phyloP scores from a whole-genome alignment of 2,329 filamentous ascomycete species.

The Lasiodiplodia gonubiensis region DNA sequence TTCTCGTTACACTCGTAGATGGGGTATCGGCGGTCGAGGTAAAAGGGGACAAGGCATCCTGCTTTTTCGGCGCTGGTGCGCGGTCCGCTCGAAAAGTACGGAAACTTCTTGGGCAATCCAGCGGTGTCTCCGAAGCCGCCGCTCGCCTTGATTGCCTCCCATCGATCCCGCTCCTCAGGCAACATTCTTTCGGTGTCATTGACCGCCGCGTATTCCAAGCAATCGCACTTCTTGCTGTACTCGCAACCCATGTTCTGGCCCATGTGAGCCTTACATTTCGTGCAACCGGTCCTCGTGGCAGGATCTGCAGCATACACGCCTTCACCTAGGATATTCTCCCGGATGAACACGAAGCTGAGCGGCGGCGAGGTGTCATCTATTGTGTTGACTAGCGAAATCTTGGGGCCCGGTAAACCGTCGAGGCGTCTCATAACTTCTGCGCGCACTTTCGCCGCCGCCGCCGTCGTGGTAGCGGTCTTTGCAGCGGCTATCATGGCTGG shows the following conservation, averaged over 20 bases:
- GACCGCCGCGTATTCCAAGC: conserved; percentile 67
- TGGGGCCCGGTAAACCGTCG: conserved; percentile 38
- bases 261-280: conserved; percentile 63
- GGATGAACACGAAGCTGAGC: conserved; percentile 71
- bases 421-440: conserved; percentile 45
- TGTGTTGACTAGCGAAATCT: conserved; percentile 68
- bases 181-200: conserved; percentile 41
- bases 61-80: conserved; percentile 31
- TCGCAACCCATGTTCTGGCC: conserved; percentile 64
- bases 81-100: conserved; percentile 59
- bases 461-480: conserved; percentile 34
- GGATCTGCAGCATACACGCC: conserved; percentile 66
- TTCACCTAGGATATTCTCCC: conserved; percentile 62
- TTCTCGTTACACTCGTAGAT: conserved; percentile 82
- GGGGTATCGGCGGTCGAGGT: conserved; percentile 51
- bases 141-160: conserved; percentile 32
- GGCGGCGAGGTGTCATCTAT: conserved; percentile 63
- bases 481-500: conserved; percentile 44
- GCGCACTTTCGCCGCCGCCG: conserved; percentile 46
- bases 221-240: conserved; percentile 67
- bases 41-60: conserved; percentile 48
- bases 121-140: conserved; percentile 37
- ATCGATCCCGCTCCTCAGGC: conserved; percentile 15
- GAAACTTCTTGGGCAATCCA: conserved; percentile 60
- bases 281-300: conserved; percentile 72